These are phyloP conservation scores for Dioscorea dumetorum DNA, from an alignment of 106 monocot species.

Conservation along the genomic window DNA sequence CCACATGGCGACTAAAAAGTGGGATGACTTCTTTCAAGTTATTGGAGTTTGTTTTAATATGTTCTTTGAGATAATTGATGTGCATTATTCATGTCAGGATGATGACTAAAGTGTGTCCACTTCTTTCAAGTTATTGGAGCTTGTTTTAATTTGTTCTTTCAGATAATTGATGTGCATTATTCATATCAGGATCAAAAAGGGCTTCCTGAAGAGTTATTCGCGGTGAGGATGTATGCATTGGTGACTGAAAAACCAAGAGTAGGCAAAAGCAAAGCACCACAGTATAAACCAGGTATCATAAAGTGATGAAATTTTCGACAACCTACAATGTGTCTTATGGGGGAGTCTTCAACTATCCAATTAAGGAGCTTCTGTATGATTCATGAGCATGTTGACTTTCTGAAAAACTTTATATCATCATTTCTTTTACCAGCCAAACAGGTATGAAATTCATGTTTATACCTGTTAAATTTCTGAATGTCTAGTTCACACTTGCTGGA, in stretches of 20 bases:
- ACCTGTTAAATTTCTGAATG: too few relatives aligned
- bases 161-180: background rate
- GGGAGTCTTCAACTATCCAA: too few relatives aligned
- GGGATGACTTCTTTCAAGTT: too few relatives aligned
- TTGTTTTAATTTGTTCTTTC: background rate
- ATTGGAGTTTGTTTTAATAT: background rate
- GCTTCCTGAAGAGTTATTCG: slow-evolving; percentile 69
- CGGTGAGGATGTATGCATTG: slow-evolving; percentile 91
- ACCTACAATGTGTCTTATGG: background rate
- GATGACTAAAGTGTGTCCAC: too few relatives aligned
- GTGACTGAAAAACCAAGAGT: slow-evolving; percentile 41
- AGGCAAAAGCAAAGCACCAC: slow-evolving; percentile 23
- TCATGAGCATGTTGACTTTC: too few relatives aligned
- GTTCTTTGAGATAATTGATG: background rate
- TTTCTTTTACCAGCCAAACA: too few relatives aligned
- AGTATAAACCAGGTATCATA: slow-evolving; percentile 47
- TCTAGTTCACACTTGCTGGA: too few relatives aligned
- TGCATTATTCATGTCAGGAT: slow-evolving; percentile 38
- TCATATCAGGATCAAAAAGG: slow-evolving; percentile 74
- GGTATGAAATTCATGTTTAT: too few relatives aligned
- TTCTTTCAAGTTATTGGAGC: background rate
- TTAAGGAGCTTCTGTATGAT: too few relatives aligned
- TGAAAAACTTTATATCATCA: too few relatives aligned
- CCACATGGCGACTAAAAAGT: too few relatives aligned
- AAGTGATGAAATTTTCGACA: slow-evolving; percentile 16